Evolutionary conservation across 768 basidiomycete genomes (phyloP).

Genomic region (Amanita jacksonii): DNA sequence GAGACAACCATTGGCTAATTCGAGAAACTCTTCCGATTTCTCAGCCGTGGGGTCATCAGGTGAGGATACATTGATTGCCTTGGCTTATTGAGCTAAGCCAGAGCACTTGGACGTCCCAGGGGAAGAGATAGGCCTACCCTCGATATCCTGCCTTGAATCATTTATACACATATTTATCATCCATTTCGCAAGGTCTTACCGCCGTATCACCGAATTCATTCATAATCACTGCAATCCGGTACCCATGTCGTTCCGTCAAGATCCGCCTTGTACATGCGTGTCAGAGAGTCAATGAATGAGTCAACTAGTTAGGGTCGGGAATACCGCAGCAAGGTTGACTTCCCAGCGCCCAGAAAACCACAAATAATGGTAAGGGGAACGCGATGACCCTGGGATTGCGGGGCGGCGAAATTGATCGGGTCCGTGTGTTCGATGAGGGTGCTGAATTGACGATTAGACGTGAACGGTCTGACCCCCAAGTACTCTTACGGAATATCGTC

Average conservation of each 20-base stretch:
- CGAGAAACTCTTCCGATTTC: constrained; percentile 77
- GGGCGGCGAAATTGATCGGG: background rate
- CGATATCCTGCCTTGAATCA: constrained; percentile 73
- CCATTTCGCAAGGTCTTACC: constrained; percentile 32
- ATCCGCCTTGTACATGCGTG: constrained; percentile 51
- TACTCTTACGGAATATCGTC: constrained; percentile 52
- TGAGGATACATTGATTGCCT: constrained; percentile 75
- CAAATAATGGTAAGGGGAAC: constrained; percentile 92
- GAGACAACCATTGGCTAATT: constrained; percentile 93
- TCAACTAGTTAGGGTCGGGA: too few relatives aligned
- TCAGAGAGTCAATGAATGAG: too few relatives aligned
- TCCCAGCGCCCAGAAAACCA: constrained; percentile 92
- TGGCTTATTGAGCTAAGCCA: constrained; percentile 38
- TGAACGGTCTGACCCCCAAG: background rate
- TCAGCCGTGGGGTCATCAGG: constrained; percentile 51
- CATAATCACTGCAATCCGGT: constrained; percentile 96
- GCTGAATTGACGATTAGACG: constrained; percentile 1
- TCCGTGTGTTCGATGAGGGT: constrained; percentile 10
- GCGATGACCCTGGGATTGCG: constrained; percentile 10
- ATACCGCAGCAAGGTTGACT: constrained; percentile 88
- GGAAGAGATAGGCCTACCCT: constrained; percentile 43
- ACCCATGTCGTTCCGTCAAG: constrained; percentile 87
- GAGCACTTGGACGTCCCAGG: background rate
- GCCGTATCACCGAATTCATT: constrained; percentile 97
- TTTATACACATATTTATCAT: constrained; percentile 7